Conservation (phyloP, 202 grass and related monocot species). For the Saccharum hybrid region DNA sequence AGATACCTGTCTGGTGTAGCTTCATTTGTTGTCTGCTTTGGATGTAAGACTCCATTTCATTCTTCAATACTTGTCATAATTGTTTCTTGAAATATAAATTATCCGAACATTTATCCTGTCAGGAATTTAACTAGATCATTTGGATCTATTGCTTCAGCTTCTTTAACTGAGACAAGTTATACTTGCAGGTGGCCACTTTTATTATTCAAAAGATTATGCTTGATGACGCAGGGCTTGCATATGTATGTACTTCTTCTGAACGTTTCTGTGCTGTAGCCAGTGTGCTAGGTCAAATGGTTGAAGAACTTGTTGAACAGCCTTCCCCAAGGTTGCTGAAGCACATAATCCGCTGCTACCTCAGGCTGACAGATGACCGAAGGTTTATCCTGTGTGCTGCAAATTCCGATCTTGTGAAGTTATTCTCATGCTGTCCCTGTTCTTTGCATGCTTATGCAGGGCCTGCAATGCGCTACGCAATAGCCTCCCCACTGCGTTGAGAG, state of each 20-base stretch:
- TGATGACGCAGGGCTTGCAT: constrained; percentile 75
- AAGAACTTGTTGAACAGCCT: constrained; percentile 66
- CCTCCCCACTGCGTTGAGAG: constrained; percentile 67
- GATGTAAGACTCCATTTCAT: not conserved
- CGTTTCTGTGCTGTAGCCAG: constrained; percentile 76
- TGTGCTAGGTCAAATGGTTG: constrained; percentile 82
- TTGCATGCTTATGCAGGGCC: constrained; percentile 50
- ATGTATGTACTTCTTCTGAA: constrained; percentile 67
- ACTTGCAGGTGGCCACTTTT: constrained; percentile 82
- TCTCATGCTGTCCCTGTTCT: not conserved
- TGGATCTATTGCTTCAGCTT: constrained; percentile 8
- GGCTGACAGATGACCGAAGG: constrained; percentile 82
- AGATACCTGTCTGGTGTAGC: constrained; percentile 11
- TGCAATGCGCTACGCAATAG: constrained; percentile 60
- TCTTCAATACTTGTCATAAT: not conserved
- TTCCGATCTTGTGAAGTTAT: not conserved
- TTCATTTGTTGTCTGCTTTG: constrained; percentile 20
- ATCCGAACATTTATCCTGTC: not conserved
- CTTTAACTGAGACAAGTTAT: constrained; percentile 14
- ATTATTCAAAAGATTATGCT: constrained; percentile 93
- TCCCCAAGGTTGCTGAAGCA: constrained; percentile 81
- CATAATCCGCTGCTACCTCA: constrained; percentile 89
- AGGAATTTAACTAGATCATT: constrained; percentile 14
- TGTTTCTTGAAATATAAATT: constrained; percentile 6
- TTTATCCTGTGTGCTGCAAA: constrained; percentile 32